Base-by-base conservation (phyloP, 192 early-diverging fungal genomes). In the Thoreauomyces humboldtii region DNA sequence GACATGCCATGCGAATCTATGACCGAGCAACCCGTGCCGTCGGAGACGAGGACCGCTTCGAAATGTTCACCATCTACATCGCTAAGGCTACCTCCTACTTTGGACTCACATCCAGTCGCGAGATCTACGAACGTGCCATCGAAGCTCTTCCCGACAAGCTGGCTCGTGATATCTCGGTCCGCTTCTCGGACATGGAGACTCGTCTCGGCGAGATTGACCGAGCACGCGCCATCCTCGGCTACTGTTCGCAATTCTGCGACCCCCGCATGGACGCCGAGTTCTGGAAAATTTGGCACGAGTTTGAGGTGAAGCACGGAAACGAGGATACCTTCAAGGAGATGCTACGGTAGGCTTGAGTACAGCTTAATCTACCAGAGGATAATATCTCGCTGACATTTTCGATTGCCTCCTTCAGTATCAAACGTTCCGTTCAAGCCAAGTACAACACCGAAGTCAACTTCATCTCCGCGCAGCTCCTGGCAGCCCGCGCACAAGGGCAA, bases 301-400 rank as follows among this genome's bases (percentile, higher is more conserved):
- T 98, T 72, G 97, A 99, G 81, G 93, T 96, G 14, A 86, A 89
- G 60, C 90, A 95, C 63, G 97, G 97, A 32, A 97, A 94, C 70
- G 95, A 99, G 70, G 94, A 98, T 45, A 94, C 95, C 2, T 98
- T 95, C 78, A 95, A 92, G 77, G 95, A 98, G 64, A 96, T 96
- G 94, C 82, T 99, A 44, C 79, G 94, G 59, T 82, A 69, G 28
- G n/a, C n/a, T n/a, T n/a, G n/a, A n/a, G n/a, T n/a, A n/a, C n/a
- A n/a, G n/a, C n/a, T n/a, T n/a, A n/a, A n/a, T n/a, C n/a, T n/a
- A n/a, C n/a, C n/a, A n/a, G n/a, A n/a, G n/a, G n/a, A n/a, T n/a
- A n/a, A n/a, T n/a, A n/a, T n/a, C n/a, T n/a, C n/a, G n/a, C n/a
- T n/a, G n/a, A n/a, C n/a, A n/a, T n/a, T n/a, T n/a, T n/a, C n/a